A percentile compares a stretch with the other conserved stretches of the same genome.
Evolutionary conservation across 345 rosid species (phyloP).

Genomic region (Aquilaria malaccensis): DNA sequence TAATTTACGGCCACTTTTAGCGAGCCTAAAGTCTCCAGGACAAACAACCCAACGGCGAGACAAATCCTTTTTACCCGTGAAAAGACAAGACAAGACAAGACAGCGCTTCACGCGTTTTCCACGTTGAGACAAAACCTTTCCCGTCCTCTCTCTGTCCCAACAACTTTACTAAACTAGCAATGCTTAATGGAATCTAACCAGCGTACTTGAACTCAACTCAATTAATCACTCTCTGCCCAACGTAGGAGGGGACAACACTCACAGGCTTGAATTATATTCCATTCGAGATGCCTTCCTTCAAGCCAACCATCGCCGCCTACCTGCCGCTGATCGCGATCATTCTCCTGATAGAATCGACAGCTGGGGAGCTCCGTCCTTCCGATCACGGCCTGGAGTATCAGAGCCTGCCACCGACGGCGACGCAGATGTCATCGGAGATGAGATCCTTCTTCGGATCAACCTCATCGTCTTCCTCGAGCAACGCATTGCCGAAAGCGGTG

Average conservation of each 20-base stretch:
- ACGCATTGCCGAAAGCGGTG: slow-evolving; percentile 42
- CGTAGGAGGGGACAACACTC: neutral
- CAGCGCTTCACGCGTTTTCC: slow-evolving; percentile 7
- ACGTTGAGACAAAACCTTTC: neutral
- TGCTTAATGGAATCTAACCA: neutral
- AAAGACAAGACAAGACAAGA: slow-evolving; percentile 3
- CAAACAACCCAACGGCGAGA: slow-evolving; percentile 1
- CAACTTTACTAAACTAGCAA: neutral
- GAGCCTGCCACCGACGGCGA: slow-evolving; percentile 23
- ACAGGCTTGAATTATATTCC: neutral
- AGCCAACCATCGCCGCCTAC: neutral
- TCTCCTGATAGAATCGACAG: slow-evolving; percentile 17
- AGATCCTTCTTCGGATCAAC: slow-evolving; percentile 40
- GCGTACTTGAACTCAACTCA: too few relatives aligned
- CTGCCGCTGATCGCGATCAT: slow-evolving; percentile 16
- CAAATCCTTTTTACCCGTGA: slow-evolving; percentile 1
- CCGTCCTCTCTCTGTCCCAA: too few relatives aligned
- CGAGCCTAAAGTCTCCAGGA: neutral
- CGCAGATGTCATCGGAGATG: slow-evolving; percentile 37
- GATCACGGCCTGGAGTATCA: slow-evolving; percentile 67
- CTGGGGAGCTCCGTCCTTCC: slow-evolving; percentile 58
- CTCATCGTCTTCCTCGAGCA: slow-evolving; percentile 14
- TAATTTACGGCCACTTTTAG: too few relatives aligned
- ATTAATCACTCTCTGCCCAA: too few relatives aligned
- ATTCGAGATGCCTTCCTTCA: neutral